Base-by-base conservation (phyloP, 495 filamentous ascomycete species). In the Cercophora sp. region DNA sequence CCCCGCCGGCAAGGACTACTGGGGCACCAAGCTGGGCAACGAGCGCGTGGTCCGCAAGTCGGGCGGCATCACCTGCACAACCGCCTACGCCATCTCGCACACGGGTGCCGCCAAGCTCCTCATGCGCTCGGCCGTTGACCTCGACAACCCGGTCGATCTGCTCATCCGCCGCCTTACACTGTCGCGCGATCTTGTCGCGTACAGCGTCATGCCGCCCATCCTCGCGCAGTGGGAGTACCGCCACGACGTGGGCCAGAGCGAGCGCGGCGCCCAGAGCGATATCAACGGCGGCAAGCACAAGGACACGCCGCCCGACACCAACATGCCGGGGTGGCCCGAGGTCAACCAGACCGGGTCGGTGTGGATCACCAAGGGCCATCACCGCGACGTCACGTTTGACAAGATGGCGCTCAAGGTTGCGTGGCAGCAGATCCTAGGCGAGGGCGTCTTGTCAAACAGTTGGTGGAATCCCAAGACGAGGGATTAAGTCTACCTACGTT, bases 151-250 rank as follows among this genome's bases (percentile, higher is more conserved):
- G 8, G 46, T 58, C 1, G 58, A 61, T 20, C 23, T 61, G 11
- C 32, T 61, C 4, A 55, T 61, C 5, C 40, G 51, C 2, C 19
- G 47, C 0, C 9, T 61, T 19, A 54, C 31, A 0, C 39, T 54
- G 20, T 46, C 31, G 15, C 16, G 46, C 4, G 50, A 58, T 32
- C 20, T 61, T 10, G 55, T 61, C 2, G 45, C 55, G 0, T 61
- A 61, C 25, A 48, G 34, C 6, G 40, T 61, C 5, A 35, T 51
- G 34, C 58, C 58, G 44, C 54, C 58, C 5, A 27, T 58, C 2
- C 39, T 61, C 15, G 50, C 55, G 22, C 58, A 61, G 55, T 61
- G 55, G 51, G 58, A 58, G 41, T 61, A 58, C n/a, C 49, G 29
- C 1, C 13, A 8, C 1, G 58, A 51, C 5, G 37, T 61, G 8